Evolutionary conservation across 805 yeast genomes (phyloP).

Genomic region (Wickerhamiella nectarea): DNA sequence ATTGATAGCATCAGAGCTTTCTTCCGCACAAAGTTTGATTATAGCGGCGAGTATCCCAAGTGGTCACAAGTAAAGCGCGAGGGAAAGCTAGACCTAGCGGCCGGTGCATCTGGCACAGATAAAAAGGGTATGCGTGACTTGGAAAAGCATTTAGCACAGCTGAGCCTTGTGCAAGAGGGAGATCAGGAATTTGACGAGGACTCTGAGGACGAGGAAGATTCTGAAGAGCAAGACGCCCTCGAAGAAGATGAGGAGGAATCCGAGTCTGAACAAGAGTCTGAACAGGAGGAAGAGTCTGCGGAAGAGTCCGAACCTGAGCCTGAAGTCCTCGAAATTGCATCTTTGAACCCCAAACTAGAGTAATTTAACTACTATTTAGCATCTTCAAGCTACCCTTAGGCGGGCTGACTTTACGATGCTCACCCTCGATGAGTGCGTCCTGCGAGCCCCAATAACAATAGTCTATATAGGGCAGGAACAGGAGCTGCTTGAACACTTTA

Average conservation of each 20-base stretch:
- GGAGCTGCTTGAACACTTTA: not conserved
- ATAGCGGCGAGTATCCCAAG: constrained; percentile 74
- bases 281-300: constrained; percentile 23
- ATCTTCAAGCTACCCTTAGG: too few relatives aligned
- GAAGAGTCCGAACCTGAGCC: not conserved
- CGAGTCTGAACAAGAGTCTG: constrained; percentile 29
- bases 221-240: constrained; percentile 25
- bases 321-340: not conserved
- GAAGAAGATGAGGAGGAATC: constrained; percentile 26
- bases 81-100: constrained; percentile 65
- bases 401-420: not conserved
- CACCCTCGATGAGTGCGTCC: not conserved
- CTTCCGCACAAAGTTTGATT: constrained; percentile 64
- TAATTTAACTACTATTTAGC: too few relatives aligned
- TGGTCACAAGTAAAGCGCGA: constrained; percentile 61
- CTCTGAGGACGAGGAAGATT: constrained; percentile 32
- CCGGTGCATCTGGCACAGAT: constrained; percentile 80
- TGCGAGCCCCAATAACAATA: not conserved
- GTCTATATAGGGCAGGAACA: not conserved
- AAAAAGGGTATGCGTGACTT: constrained; percentile 49
- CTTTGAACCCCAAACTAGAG: not conserved
- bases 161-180: constrained; percentile 24
- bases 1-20: constrained; percentile 79
- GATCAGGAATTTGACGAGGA: constrained; percentile 23
- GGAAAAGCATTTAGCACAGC: constrained; percentile 54